Base-by-base conservation (phyloP, 306 rosid species). In the Quercus wislizeni region DNA sequence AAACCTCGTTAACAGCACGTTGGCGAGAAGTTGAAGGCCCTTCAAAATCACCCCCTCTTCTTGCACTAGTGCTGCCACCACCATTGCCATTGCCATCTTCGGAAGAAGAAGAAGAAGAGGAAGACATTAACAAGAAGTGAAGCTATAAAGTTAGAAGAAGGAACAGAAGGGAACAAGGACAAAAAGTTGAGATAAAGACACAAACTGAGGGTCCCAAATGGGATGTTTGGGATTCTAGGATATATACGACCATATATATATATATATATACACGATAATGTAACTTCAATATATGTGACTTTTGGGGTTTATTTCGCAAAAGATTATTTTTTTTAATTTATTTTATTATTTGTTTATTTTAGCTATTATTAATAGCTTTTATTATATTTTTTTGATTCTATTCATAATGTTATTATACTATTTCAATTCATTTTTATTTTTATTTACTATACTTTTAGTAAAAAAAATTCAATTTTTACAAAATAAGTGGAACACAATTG, bases 121-220 rank as follows among this genome's bases (percentile, higher is more conserved):
- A 82, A 46, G 94, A 89, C 79, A 91, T 87, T 69, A 91, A 85
- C 88, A 81, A 33, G 59, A 55, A 43, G 55, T 51, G 33, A 46
- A 62, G 81, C 41, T 55, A 78, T 65, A 78, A 80, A 77, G 74
- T 28, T 80, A 57, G 56, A 28, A 64, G 74, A 61, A 35, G 78
- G 78, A 69, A 58, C 73, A 58, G 90, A 86, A 88, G 70, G 87
- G 80, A 86, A 84, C 87, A 84, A 86, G 91, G 92, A 92, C 97
- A 94, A 93, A 95, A 93, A 93, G 92, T 77, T 0, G 80, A 79
- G 96, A 91, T 86, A 85, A 89, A 90, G 99, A 92, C 97, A 92
- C 93, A 76, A 84, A 83, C 76, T 74, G 94, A 91, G 99, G 96
- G 96, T 80, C 97, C 99, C 96, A 90, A 87, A 75, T 69, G 65